Base-by-base conservation (phyloP, 2,329 filamentous ascomycete species). In the Amphichorda felina region DNA sequence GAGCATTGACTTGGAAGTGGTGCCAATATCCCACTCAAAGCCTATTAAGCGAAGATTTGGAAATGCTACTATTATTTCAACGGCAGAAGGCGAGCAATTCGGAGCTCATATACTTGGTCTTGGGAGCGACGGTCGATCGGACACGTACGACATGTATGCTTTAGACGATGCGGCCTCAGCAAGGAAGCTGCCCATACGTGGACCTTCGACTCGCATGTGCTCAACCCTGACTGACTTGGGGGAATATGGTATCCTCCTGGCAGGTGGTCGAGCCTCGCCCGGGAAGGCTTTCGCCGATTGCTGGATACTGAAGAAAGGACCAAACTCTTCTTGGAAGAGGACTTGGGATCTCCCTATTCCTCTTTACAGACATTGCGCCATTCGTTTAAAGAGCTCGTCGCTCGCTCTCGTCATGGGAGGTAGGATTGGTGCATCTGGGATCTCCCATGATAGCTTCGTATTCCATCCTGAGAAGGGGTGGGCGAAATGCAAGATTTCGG, bases 221-320 rank as follows among this genome's bases (percentile, higher is more conserved):
- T 84, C 91, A 53, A 81, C 82, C 0, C 63, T 87, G 15, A 88
- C 82, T 15, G 64, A 75, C 33, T 51, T 93, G 5, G 69, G 67
- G 2, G 59, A 64, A 24, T 55, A 58, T 16, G 71, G 72, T 13
- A 69, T 68, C 40, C 56, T 95, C 9, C 62, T 94, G 32, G 68
- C 74, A 21, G 88, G 89, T 17, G 89, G 89, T 5, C 72, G 88
- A 40, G 67, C 71, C n/a, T 89, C 85, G 7, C 87, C 88, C 4
- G 66, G 76, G 10, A 69, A 67, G 21, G 76, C 76, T 2, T 61
- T 85, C 29, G 63, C 63, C 25, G 83, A 91, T 53, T 87, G 82
- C 45, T 95, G 85, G 85, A 45, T 87, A 2, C 74, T 79, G 42
- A 65, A 70, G 35, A 69, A 69, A 34, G 49, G 46, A 10, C 64